These are phyloP conservation scores for Podaxis sp. DNA, from an alignment of 768 basidiomycete genomes.

Conservation along the genomic window DNA sequence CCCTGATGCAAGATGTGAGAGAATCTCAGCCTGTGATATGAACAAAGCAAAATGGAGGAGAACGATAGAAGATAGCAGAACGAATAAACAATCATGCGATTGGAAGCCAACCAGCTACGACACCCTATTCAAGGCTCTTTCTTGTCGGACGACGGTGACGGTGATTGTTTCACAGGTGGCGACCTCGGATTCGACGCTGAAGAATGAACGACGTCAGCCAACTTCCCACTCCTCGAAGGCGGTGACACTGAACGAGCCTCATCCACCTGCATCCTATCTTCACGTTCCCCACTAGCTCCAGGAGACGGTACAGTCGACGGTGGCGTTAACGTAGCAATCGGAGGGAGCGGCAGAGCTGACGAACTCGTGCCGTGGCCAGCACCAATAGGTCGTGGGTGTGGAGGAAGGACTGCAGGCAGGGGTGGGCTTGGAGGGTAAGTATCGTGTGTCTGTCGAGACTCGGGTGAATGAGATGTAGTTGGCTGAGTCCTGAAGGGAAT, in stretches of 20 bases:
- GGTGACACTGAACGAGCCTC: constrained; percentile 49
- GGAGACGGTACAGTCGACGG: constrained; percentile 57
- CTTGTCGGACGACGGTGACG: constrained; percentile 54
- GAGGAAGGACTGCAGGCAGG: constrained; percentile 62
- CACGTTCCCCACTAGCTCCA: constrained; percentile 35
- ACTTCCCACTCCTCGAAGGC: constrained; percentile 46
- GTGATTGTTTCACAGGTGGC: constrained; percentile 48
- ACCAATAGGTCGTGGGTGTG: constrained; percentile 74
- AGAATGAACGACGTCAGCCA: constrained; percentile 48
- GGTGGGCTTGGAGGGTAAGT: constrained; percentile 52
- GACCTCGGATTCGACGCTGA: constrained; percentile 39
- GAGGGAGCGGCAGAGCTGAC: constrained; percentile 56
- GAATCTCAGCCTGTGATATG: background rate
- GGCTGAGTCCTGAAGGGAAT: constrained; percentile 74
- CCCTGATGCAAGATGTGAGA: constrained; percentile 2
- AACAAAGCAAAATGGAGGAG: constrained; percentile 17
- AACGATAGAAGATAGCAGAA: constrained; percentile 11
- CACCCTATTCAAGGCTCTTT: constrained; percentile 27
- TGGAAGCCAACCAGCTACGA: constrained; percentile 5
- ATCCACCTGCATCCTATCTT: constrained; percentile 58
- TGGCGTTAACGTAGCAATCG: constrained; percentile 68
- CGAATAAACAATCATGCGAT: too few species aligned
- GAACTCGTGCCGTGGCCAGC: constrained; percentile 39
- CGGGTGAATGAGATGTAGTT: constrained; percentile 60
- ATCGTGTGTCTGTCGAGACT: constrained; percentile 51